Evolutionary conservation across 371 early-diverging fungal species (phyloP).

Genomic region (Parasitella parasitica): DNA sequence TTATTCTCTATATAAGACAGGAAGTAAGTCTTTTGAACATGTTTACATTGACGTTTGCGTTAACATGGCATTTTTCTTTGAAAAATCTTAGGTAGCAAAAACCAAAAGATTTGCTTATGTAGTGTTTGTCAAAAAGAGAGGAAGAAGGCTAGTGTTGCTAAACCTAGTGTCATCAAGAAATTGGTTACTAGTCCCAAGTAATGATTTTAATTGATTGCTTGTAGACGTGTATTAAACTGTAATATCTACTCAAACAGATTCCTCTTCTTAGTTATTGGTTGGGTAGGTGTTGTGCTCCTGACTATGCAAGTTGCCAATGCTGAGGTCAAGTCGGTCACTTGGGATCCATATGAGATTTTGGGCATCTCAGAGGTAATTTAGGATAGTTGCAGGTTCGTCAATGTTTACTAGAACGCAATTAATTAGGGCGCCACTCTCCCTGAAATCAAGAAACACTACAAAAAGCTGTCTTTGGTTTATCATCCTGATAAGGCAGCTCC

Average conservation of each 20-base stretch:
- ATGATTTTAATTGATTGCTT: not conserved
- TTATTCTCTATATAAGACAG: constrained; percentile 44
- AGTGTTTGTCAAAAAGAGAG: constrained; percentile 24
- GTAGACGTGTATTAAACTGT: not conserved
- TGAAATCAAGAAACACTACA: constrained; percentile 75
- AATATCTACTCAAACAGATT: constrained; percentile 28
- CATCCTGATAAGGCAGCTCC: constrained; percentile 84
- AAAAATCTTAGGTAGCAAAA: constrained; percentile 9
- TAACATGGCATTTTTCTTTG: not conserved
- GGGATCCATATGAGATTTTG: constrained; percentile 94
- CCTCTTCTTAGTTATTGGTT: constrained; percentile 66
- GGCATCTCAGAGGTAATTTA: constrained; percentile 76
- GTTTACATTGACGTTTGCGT: not conserved
- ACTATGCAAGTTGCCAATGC: constrained; percentile 78
- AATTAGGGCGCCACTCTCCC: constrained; percentile 49
- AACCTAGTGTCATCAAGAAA: constrained; percentile 17
- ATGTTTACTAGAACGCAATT: no score
- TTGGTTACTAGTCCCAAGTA: constrained; percentile 28
- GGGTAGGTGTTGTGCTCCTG: constrained; percentile 76
- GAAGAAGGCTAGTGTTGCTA: constrained; percentile 11
- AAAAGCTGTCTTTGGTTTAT: constrained; percentile 72
- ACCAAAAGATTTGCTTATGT: constrained; percentile 20
- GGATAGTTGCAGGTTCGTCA: no score
- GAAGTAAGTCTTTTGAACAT: constrained; percentile 39
- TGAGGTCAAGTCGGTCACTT: constrained; percentile 63